Percentiles rank a stretch among this genome's conserved stretches.
phyloP scores from a whole-genome alignment of 108 stramenopile species.

The Pseudonitzschia delicatissima region DNA sequence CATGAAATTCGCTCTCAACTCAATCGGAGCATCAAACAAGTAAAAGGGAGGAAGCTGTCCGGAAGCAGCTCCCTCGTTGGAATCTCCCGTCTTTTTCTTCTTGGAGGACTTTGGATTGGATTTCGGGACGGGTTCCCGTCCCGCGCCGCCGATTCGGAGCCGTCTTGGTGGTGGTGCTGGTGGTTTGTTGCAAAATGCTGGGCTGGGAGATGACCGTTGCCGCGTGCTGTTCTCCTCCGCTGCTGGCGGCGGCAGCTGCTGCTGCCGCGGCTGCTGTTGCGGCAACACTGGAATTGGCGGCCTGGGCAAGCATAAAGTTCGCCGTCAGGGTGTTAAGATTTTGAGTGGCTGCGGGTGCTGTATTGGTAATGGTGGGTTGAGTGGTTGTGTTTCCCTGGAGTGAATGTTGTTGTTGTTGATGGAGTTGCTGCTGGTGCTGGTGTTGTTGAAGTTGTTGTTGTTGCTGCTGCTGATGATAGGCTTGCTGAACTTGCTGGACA shows the following conservation, averaged over 20 bases:
- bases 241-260: not conserved
- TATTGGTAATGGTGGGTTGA: conserved; percentile 1
- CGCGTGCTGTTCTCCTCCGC: no score
- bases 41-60: conserved; percentile 37
- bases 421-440: not conserved
- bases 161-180: not conserved
- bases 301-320: conserved; percentile 24
- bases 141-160: not conserved
- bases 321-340: conserved; percentile 12
- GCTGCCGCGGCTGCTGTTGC: conserved; percentile 4
- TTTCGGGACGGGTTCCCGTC: not conserved
- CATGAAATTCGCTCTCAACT: conserved; percentile 42
- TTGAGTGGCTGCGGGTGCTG: not conserved
- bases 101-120: not conserved
- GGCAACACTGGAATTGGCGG: not conserved
- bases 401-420: not conserved
- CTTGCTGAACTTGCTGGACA: not conserved
- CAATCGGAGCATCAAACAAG: conserved; percentile 47
- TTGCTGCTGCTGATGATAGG: not conserved
- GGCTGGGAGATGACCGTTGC: not conserved
- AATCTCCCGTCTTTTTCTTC: not conserved
- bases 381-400: not conserved
- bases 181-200: not conserved
- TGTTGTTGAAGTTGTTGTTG: not conserved
- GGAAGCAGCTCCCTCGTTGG: not conserved